A percentile compares a stretch with the other conserved stretches of the same genome.
These are phyloP conservation scores for Candolleomyces aberdarensis DNA, from an alignment of 768 basidiomycete genomes.

Conservation along the genomic window DNA sequence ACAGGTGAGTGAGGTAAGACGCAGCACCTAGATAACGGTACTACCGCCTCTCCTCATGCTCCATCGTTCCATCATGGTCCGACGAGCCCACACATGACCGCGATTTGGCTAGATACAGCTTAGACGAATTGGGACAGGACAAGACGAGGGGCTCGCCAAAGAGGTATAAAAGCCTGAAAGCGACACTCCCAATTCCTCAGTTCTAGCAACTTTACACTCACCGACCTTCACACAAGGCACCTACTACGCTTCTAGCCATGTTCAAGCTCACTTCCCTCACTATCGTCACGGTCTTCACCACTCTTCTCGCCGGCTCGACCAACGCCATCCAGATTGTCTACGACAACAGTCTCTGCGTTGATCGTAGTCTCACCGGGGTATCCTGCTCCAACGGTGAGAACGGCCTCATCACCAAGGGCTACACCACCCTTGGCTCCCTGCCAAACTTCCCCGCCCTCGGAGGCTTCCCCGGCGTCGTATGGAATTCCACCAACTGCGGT, in stretches of 20 bases:
- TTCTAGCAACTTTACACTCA: no score
- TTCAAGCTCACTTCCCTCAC: not conserved
- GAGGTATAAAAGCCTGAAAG: no score
- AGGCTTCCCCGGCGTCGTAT: constrained; percentile 49
- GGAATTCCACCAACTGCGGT: constrained; percentile 50
- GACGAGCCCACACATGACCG: no score
- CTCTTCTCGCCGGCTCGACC: constrained; percentile 29
- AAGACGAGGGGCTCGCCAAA: no score
- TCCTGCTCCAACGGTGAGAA: constrained; percentile 47
- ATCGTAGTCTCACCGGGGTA: constrained; percentile 36
- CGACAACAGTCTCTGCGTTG: constrained; percentile 32
- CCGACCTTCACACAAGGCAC: no score
- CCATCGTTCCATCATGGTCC: no score
- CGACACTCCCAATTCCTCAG: no score
- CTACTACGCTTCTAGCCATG: not conserved
- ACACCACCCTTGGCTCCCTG: constrained; percentile 45
- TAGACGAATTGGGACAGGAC: no score
- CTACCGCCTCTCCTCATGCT: no score
- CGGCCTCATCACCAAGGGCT: constrained; percentile 45
- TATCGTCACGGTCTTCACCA: not conserved
- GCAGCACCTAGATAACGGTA: no score
- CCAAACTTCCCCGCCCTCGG: constrained; percentile 61
- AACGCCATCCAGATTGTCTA: constrained; percentile 31
- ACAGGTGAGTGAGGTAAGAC: no score
- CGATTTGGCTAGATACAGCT: no score